A percentile compares a stretch with the other conserved stretches of the same genome.
These are phyloP conservation scores for Trichoderma guizhouense DNA, from an alignment of 2,329 filamentous ascomycete genomes.

Conservation along the genomic window DNA sequence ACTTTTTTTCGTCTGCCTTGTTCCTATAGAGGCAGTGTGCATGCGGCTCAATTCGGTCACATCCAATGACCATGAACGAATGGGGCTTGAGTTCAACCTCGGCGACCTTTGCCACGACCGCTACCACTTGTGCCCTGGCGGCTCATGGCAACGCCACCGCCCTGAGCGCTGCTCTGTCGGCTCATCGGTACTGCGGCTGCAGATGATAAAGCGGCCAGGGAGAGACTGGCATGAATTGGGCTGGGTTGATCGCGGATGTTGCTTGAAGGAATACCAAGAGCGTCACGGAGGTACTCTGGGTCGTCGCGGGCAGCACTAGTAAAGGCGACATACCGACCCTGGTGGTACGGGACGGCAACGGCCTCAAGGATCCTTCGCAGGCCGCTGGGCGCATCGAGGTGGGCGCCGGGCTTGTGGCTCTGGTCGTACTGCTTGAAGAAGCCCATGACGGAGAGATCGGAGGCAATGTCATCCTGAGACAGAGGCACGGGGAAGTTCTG, in stretches of 20 bases:
- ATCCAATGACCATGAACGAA: neutral
- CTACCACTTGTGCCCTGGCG: slow-evolving; percentile 50
- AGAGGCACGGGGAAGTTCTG: slow-evolving; percentile 54
- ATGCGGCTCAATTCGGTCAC: neutral
- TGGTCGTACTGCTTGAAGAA: slow-evolving; percentile 56
- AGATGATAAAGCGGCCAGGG: slow-evolving; percentile 30
- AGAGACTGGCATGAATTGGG: slow-evolving; percentile 26
- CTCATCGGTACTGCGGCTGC: slow-evolving; percentile 51
- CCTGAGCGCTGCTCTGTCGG: slow-evolving; percentile 51
- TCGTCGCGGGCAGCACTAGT: slow-evolving; percentile 45
- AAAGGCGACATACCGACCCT: slow-evolving; percentile 48
- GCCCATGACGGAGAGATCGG: slow-evolving; percentile 57
- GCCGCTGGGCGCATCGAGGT: slow-evolving; percentile 53
- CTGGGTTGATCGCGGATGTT: slow-evolving; percentile 42
- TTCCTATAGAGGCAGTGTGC: neutral
- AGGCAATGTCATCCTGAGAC: slow-evolving; percentile 49
- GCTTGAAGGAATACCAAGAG: slow-evolving; percentile 47
- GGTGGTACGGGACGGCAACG: slow-evolving; percentile 47
- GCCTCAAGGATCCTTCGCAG: slow-evolving; percentile 55
- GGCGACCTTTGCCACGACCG: slow-evolving; percentile 45
- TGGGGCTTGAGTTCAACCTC: slow-evolving; percentile 26
- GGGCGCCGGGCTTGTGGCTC: slow-evolving; percentile 51
- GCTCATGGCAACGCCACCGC: slow-evolving; percentile 56
- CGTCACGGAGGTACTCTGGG: slow-evolving; percentile 48
- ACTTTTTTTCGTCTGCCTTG: neutral